A percentile compares a stretch with the other conserved stretches of the same genome.
phyloP scores from a whole-genome alignment of 2,329 filamentous ascomycete genomes.

The Phoma sp. region DNA sequence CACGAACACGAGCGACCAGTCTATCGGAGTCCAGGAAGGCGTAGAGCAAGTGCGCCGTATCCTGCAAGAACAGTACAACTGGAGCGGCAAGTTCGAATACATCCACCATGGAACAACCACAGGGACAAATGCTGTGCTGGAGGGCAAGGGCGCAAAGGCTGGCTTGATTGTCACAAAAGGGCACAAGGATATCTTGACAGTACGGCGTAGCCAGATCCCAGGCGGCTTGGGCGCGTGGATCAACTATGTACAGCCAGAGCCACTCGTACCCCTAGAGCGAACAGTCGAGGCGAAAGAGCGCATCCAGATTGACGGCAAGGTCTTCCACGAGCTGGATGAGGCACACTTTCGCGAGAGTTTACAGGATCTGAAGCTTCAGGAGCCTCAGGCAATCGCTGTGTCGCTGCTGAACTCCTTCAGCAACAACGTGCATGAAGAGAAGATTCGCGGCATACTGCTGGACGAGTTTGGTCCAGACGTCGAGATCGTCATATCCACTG shows the following conservation, averaged over 20 bases:
- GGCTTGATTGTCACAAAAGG: conserved; percentile 57
- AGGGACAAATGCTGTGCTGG: conserved; percentile 58
- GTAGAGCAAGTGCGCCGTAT: conserved; percentile 52
- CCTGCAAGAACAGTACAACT: conserved; percentile 49
- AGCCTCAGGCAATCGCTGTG: conserved; percentile 55
- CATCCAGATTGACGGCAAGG: conserved; percentile 52
- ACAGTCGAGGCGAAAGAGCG: conserved; percentile 56
- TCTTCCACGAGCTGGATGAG: conserved; percentile 51
- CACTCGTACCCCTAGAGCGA: conserved; percentile 57
- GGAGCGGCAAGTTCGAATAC: conserved; percentile 55
- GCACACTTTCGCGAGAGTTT: conserved; percentile 49
- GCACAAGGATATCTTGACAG: conserved; percentile 57
- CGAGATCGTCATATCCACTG: conserved; percentile 54
- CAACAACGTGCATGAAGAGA: conserved; percentile 52
- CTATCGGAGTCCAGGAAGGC: conserved; percentile 55
- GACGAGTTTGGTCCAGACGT: conserved; percentile 54
- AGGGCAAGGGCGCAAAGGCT: conserved; percentile 57
- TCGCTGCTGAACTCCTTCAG: conserved; percentile 57
- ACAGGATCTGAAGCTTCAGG: conserved; percentile 48
- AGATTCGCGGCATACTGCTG: conserved; percentile 48
- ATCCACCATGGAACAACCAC: conserved; percentile 60
- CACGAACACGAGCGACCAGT: conserved; percentile 55
- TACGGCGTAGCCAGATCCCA: conserved; percentile 58
- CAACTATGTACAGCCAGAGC: conserved; percentile 55
- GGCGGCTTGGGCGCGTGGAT: conserved; percentile 60